Evolutionary conservation across 176 grass and related monocot species (phyloP).

Genomic region (Paspalum vaginatum): DNA sequence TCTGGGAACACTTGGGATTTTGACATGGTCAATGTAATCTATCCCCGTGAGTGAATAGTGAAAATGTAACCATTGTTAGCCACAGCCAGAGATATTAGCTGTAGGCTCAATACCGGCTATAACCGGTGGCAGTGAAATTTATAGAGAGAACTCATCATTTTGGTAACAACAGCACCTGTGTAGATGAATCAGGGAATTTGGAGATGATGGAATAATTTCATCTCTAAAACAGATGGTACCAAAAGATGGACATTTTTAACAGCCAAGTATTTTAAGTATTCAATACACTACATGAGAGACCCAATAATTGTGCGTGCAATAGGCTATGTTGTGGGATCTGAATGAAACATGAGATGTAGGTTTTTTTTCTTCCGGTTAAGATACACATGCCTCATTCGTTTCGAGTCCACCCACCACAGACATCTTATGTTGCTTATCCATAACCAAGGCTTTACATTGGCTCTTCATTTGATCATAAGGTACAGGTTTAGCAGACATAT

Average conservation of each 20-base stretch:
- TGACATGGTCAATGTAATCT: background rate
- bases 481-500: constrained; percentile 58
- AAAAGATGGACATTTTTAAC: constrained; percentile 19
- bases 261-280: background rate
- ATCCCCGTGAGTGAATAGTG: too few species aligned
- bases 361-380: background rate
- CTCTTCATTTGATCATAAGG: constrained; percentile 96
- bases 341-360: background rate
- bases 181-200: too few species aligned
- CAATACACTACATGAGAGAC: constrained; percentile 73
- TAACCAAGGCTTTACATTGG: constrained; percentile 87
- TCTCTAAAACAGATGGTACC: constrained; percentile 25
- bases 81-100: too few species aligned
- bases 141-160: too few species aligned
- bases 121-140: too few species aligned
- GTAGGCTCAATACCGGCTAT: too few species aligned
- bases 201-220: constrained; percentile 24
- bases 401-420: constrained; percentile 54
- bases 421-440: constrained; percentile 95
- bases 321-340: background rate
- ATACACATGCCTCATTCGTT: constrained; percentile 55
- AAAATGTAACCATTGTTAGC: too few species aligned
- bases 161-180: too few species aligned
- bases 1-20: background rate
- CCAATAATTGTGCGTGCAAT: too few species aligned